These are phyloP conservation scores for Pholiota conissans DNA, from an alignment of 768 basidiomycete genomes.

Conservation along the genomic window DNA sequence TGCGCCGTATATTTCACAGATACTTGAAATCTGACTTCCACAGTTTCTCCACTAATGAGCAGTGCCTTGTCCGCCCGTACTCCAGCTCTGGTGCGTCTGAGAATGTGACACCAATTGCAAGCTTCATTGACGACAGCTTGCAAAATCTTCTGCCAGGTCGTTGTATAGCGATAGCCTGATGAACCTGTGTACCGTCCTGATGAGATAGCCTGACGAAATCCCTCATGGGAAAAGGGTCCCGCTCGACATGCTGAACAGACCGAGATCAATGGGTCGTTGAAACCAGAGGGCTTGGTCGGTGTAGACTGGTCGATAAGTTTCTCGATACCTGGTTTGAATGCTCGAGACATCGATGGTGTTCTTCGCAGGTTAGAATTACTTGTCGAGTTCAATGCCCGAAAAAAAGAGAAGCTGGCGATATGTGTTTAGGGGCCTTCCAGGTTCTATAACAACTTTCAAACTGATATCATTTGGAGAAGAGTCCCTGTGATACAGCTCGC, in stretches of 20 bases:
- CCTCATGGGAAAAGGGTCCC: slow-evolving; percentile 7
- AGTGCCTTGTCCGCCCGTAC: not conserved
- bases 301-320: too few relatives aligned
- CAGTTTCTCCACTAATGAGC: not conserved
- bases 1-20: not conserved
- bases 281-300: too few relatives aligned
- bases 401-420: too few relatives aligned
- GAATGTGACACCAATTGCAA: slow-evolving; percentile 2
- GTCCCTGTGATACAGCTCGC: too few relatives aligned
- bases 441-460: too few relatives aligned
- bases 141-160: not conserved
- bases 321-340: too few relatives aligned
- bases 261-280: not conserved
- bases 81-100: slow-evolving; percentile 3
- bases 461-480: too few relatives aligned
- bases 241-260: slow-evolving; percentile 7
- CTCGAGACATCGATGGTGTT: too few relatives aligned
- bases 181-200: not conserved
- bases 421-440: too few relatives aligned
- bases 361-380: too few relatives aligned
- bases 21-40: not conserved
- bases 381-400: too few relatives aligned
- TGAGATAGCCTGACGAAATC: slow-evolving; percentile 2
- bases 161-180: not conserved
- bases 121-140: not conserved